Conservation (phyloP, 176 grass and related monocot species). For the Zea mays region Zm-B73-REFERENCE-NAM-5.0 NC_050099.1:247011501-247012000, state of each 20-base stretch:
- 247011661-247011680: conserved; percentile 76
- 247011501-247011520: not conserved
- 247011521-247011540: conserved; percentile 21
- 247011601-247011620: conserved; percentile 72
- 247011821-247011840: conserved; percentile 76
- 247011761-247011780: conserved; percentile 31
- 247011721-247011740: not conserved
- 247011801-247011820: conserved; percentile 56
- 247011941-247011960: conserved; percentile 78
- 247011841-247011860: conserved; percentile 83
- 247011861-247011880: conserved; percentile 77
- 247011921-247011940: conserved; percentile 90
- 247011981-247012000: conserved; percentile 53
- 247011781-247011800: conserved; percentile 38
- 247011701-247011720: conserved; percentile 29
- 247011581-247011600: conserved; percentile 94
- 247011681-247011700: not conserved
- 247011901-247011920: conserved; percentile 66
- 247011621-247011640: conserved; percentile 90
- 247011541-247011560: conserved; percentile 54
- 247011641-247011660: conserved; percentile 99
- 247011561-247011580: conserved; percentile 86
- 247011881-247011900: conserved; percentile 72
- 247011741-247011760: conserved; percentile 11
- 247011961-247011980: conserved; percentile 70